Conservation (phyloP, 306 rosid genomes). For the Trichosanthes cucumerina region DNA sequence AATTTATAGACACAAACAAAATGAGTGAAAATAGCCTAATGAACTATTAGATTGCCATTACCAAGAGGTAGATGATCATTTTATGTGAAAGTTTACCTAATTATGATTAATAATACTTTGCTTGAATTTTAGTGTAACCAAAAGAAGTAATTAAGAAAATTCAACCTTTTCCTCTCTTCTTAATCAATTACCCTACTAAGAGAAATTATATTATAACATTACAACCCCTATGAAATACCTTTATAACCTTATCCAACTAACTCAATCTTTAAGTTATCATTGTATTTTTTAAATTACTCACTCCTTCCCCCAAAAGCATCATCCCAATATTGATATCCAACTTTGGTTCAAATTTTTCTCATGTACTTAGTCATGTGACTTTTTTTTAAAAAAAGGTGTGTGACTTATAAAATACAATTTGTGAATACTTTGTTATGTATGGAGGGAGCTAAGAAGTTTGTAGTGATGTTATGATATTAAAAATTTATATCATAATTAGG, state of each 20-base stretch:
- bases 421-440: too few species aligned
- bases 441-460: too few species aligned
- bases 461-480: too few species aligned
- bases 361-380: background rate
- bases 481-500: too few species aligned
- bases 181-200: background rate
- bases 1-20: background rate
- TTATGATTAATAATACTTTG: background rate
- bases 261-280: background rate
- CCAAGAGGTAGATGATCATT: conserved; percentile 4
- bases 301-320: background rate
- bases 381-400: background rate
- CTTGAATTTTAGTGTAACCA: background rate
- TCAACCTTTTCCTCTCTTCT: background rate
- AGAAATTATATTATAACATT: background rate
- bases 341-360: background rate
- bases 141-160: background rate
- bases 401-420: too few species aligned
- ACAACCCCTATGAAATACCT: background rate
- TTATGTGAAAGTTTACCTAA: conserved; percentile 4
- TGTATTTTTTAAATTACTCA: background rate
- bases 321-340: background rate
- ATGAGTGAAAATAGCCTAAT: background rate
- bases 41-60: background rate
- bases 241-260: background rate